These are phyloP conservation scores for Phyllostachys edulis DNA, from an alignment of 176 grass and related monocot genomes.

Conservation along the genomic window DNA sequence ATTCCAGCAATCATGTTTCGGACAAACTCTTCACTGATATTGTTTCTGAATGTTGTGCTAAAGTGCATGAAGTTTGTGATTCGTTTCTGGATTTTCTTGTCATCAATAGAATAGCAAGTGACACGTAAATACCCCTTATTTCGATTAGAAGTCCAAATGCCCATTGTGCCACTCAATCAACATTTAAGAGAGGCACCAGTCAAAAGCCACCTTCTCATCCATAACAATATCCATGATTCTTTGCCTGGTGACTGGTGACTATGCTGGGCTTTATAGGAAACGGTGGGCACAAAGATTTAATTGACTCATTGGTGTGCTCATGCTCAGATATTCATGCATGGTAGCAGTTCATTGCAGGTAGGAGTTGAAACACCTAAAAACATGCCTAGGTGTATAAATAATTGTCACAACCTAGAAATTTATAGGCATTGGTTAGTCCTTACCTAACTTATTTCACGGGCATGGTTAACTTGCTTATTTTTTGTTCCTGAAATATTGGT, in stretches of 20 bases:
- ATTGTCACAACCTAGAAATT: no score
- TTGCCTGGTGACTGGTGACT: conserved; percentile 12
- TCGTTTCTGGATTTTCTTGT: conserved; percentile 18
- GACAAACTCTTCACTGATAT: not conserved
- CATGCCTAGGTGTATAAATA: no score
- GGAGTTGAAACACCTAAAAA: no score
- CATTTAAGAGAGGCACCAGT: not conserved
- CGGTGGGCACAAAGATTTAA: not conserved
- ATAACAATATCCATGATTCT: conserved; percentile 4
- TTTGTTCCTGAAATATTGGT: no score
- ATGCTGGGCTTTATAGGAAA: conserved; percentile 7
- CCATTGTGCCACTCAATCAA: not conserved
- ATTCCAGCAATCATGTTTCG: not conserved
- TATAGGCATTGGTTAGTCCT: no score
- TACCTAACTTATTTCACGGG: no score
- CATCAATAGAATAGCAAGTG: conserved; percentile 1
- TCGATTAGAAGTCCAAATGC: not conserved
- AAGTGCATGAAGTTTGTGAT: not conserved
- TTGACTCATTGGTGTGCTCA: conserved; percentile 13
- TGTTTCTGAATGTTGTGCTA: not conserved
- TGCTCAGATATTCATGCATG: not conserved
- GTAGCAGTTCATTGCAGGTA: no score
- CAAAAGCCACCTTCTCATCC: not conserved
- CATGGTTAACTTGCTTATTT: no score
- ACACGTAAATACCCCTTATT: not conserved